phyloP scores from a whole-genome alignment of 805 yeast genomes.

The Zygosaccharomyces kombuchaensis region DNA sequence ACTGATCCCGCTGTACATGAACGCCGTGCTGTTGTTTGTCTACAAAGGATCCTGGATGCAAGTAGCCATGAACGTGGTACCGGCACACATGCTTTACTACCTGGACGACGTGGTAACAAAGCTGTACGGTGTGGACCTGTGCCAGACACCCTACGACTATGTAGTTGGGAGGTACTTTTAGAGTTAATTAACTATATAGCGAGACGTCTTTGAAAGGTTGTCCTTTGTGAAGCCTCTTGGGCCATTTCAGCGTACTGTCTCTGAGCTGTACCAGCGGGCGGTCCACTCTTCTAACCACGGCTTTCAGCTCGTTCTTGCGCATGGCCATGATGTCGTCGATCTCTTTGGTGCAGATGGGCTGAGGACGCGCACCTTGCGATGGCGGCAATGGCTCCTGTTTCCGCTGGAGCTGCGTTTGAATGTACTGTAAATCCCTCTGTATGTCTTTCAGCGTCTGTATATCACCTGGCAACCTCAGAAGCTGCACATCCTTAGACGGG shows the following conservation, averaged over 20 bases:
- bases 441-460: constrained; percentile 5
- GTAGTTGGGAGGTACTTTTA: not conserved
- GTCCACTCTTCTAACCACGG: constrained; percentile 24
- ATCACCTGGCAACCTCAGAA: constrained; percentile 20
- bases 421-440: constrained; percentile 5
- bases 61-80: constrained; percentile 26
- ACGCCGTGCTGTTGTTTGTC: constrained; percentile 21
- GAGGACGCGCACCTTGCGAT: not conserved
- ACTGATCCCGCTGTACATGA: constrained; percentile 24
- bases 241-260: constrained; percentile 26
- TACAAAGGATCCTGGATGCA: constrained; percentile 18
- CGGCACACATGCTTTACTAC: constrained; percentile 31
- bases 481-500: constrained; percentile 15
- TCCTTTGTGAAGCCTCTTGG: constrained; percentile 9
- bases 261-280: constrained; percentile 20
- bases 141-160: constrained; percentile 27
- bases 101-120: constrained; percentile 25
- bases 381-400: not conserved
- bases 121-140: constrained; percentile 27
- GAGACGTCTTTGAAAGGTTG: constrained; percentile 15
- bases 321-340: constrained; percentile 3
- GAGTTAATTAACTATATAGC: constrained; percentile 13
- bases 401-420: not conserved
- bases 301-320: constrained; percentile 18
- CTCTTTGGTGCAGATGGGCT: not conserved